Evolutionary conservation across 768 basidiomycete species (phyloP), one percentile per base, ranked within the genome.

Genomic region (Russula emetica): DNA sequence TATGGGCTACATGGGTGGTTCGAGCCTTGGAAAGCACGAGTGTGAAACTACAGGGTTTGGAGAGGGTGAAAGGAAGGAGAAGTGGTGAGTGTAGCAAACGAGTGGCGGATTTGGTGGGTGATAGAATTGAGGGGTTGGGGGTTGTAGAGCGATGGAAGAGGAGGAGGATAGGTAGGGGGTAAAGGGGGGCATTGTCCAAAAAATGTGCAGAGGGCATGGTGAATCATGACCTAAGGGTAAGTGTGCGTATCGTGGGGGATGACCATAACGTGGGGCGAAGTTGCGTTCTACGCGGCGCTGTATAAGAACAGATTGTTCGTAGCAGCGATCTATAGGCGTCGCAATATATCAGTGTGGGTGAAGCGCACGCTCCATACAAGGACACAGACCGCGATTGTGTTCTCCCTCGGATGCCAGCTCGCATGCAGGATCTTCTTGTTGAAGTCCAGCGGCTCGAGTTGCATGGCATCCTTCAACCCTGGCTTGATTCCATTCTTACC

Each of bases 381-480:
- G 34, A 40, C 7, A 82, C 91, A 72, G 71, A 95, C 94, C 71
- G 95, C 95, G 73, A 99, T 98, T 52, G 96, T 98, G 76, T 95
- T 94, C 81, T 99, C 97, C 74, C 86, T 80, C 53, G 97, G 97
- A 81, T 99, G 97, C 97, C 97, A 99, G 76, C 88, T 91, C 67
- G 90, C 87, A 73, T 94, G 92, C 72, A 96, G 77, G 71, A 96
- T 95, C 84, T 96, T 96, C 88, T 95, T 96, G 80, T 94, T 94
- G 76, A 94, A 96, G 77, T 95, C 92, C 66, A 91, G 77, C 20
- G 90, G 85, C 71, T 92, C 88, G 71, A 87, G 74, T 72, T 94
- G 90, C 85, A 97, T 92, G 54, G 87, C 84, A 68, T 96, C 94
- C 73, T 88, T 86, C 74, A 90, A 76, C n/a, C 85, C 83, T 44